Base-by-base conservation (phyloP, 208 protist genomes). In the Leptomonas seymouri region DNA sequence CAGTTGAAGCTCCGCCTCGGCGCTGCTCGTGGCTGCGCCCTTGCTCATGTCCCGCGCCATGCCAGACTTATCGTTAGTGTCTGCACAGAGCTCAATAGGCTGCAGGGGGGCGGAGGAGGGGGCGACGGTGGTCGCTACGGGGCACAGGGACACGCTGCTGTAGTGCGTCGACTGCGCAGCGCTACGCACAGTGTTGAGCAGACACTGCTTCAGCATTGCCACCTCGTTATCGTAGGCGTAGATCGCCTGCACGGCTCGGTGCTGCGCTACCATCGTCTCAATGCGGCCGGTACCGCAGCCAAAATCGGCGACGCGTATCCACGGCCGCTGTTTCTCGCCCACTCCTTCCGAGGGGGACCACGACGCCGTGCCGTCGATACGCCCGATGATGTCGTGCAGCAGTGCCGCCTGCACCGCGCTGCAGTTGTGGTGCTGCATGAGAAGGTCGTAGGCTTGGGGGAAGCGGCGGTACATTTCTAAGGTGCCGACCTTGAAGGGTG, bases 211-310 rank as follows among this genome's bases (percentile, higher is more conserved):
- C 58, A 95, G 55, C 90, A 95, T 95, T 16, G 83, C 55, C 31
- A 64, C 39, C 71, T 87, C 90, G 54, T 67, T 68, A 64, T 95
- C 90, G 63, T 95, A 95, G 23, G 81, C 87, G 74, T 88, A 93
- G 34, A 95, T 42, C 36, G 67, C 67, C 36, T 58, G 41, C 30
- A 93, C 83, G 4, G 85, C 69, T 5, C 63, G 56, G 63, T 91
- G 82, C 51, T 69, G 74, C n/a, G 45, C 70, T 5, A 90, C 41
- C 75, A 93, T 91, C 39, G 50, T 50, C 57, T 73, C 82, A 23
- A 95, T 87, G 18, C 90, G 85, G 4, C 90, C 90, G 0, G 90
- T 95, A 18, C 90, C 90, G 64, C 90, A 95, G 27, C 90, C 90
- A 57, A 95, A 80, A 61, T 95, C 90, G 8, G 76, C 80, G 11